Evolutionary conservation across 1,139 yeast genomes (phyloP).

Genomic region (Yamadazyma epiphylla): DNA sequence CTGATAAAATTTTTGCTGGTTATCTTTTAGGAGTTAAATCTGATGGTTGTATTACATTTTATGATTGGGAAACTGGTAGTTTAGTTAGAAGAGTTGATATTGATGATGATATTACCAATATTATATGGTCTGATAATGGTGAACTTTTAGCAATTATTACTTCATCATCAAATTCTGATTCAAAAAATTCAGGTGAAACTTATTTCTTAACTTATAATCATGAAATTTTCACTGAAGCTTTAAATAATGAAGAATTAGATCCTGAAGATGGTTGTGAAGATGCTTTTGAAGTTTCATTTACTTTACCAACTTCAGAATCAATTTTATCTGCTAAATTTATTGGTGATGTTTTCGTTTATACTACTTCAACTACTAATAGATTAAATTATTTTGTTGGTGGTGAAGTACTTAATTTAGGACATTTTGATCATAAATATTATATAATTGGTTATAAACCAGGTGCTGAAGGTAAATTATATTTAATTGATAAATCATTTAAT

Average conservation of each 20-base stretch:
- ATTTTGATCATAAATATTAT: constrained; percentile 85
- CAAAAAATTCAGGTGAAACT: constrained; percentile 54
- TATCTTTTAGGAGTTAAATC: constrained; percentile 77
- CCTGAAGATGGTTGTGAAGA: constrained; percentile 86
- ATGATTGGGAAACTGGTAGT: constrained; percentile 88
- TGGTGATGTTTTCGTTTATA: constrained; percentile 93
- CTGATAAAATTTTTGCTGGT: constrained; percentile 85
- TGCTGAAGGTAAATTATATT: constrained; percentile 83
- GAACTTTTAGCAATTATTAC: constrained; percentile 79
- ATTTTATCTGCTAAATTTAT: constrained; percentile 91
- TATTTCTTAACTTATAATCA: constrained; percentile 74
- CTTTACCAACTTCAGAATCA: constrained; percentile 65
- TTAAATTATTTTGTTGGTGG: constrained; percentile 95
- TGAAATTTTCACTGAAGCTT: constrained; percentile 62
- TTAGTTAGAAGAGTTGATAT: constrained; percentile 84
- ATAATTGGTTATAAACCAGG: constrained; percentile 80
- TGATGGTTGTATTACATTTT: constrained; percentile 80
- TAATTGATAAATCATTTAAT: constrained; percentile 86
- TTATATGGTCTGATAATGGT: constrained; percentile 92
- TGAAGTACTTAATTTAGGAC: constrained; percentile 86
- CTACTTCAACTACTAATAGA: constrained; percentile 76
- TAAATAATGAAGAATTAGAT: constrained; percentile 55
- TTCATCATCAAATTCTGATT: constrained; percentile 24
- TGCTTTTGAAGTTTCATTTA: constrained; percentile 80
- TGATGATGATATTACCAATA: constrained; percentile 66